Evolutionary conservation across 768 basidiomycete species (phyloP).

Genomic region (Kwoniella botswanensis): DNA sequence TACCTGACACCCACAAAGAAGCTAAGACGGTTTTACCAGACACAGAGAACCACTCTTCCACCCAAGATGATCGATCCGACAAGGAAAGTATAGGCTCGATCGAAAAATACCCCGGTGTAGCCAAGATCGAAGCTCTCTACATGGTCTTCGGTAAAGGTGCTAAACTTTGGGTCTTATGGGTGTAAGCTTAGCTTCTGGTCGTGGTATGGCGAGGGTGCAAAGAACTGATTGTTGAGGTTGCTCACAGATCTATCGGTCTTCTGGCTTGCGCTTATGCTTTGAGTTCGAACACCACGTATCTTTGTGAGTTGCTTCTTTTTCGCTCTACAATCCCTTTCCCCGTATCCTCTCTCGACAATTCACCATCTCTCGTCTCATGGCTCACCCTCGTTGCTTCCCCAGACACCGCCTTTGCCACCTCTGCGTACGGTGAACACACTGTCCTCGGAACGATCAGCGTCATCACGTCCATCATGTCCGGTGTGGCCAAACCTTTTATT

Average conservation of each 20-base stretch:
- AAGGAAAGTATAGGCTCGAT: constrained; percentile 11
- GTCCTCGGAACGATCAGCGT: constrained; percentile 44
- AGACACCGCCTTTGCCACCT: constrained; percentile 48
- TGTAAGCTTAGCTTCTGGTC: constrained; percentile 22
- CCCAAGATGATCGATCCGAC: constrained; percentile 4
- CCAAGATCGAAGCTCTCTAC: constrained; percentile 49
- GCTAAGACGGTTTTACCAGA: constrained; percentile 10
- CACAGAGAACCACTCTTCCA: background rate
- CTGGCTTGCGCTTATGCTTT: constrained; percentile 38
- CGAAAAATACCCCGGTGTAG: constrained; percentile 42
- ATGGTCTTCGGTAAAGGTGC: constrained; percentile 46
- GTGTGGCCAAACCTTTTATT: constrained; percentile 51
- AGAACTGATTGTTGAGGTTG: background rate
- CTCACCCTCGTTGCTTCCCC: too few species aligned
- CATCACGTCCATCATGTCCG: constrained; percentile 48
- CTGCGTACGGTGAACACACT: constrained; percentile 48
- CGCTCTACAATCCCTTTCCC: too few species aligned
- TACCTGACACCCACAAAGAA: background rate
- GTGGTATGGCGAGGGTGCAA: constrained; percentile 7
- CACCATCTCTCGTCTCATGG: too few species aligned
- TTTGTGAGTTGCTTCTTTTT: constrained; percentile 23
- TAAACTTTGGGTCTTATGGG: constrained; percentile 41
- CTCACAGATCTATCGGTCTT: constrained; percentile 35
- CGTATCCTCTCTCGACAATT: too few species aligned
- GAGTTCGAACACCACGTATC: constrained; percentile 33